Evolutionary conservation across 345 rosid species (phyloP).

Genomic region (Eucalyptus curtisii): DNA sequence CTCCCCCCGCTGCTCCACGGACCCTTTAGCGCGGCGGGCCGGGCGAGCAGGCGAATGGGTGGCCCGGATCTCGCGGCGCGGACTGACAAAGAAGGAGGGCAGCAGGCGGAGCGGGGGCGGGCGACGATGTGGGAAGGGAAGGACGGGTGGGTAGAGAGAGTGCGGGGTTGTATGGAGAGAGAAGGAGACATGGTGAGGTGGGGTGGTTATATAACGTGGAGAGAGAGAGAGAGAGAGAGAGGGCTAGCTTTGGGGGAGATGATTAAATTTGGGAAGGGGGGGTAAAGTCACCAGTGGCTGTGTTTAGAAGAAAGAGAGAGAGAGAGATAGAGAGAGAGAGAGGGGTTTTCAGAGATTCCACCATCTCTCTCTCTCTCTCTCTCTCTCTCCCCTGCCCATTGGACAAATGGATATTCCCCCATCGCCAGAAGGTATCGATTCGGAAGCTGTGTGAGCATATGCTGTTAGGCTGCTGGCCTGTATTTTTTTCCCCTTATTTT

Average conservation of each 20-base stretch:
- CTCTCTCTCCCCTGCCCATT: not conserved
- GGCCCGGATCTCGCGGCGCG: not conserved
- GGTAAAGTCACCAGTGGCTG: not conserved
- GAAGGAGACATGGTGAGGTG: slow-evolving; percentile 17
- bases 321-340: not conserved
- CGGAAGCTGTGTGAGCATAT: not conserved
- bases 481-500: not conserved
- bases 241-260: not conserved
- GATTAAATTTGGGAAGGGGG: not conserved
- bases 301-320: not conserved
- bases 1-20: not conserved
- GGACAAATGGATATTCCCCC: not conserved
- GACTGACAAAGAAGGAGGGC: not conserved
- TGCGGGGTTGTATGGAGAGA: slow-evolving; percentile 43
- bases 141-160: slow-evolving; percentile 3
- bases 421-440: not conserved
- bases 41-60: not conserved
- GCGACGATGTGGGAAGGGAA: not conserved
- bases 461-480: not conserved
- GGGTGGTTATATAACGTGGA: not conserved
- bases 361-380: not conserved
- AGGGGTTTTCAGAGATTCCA: not conserved
- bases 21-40: not conserved
- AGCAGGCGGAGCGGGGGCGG: not conserved
- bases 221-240: not conserved